Base-by-base conservation (phyloP, 2,329 filamentous ascomycete species). In the Aspergillus ustus region DNA sequence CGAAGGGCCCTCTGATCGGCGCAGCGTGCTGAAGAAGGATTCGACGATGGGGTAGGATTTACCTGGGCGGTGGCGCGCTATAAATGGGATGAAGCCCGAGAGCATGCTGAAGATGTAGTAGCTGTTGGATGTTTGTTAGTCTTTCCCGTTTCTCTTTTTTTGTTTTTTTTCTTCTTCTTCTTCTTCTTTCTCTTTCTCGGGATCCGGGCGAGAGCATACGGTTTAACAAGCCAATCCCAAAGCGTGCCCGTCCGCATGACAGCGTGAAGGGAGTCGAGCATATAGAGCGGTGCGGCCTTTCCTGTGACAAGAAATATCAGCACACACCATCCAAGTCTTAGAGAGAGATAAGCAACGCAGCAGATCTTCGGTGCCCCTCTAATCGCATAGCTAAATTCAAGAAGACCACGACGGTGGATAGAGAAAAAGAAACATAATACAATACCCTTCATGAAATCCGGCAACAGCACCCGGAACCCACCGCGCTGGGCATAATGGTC, bases 381-480 rank as follows among this genome's bases (percentile, higher is more conserved):
- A 3, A 25, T 25, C 25, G 25, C 25, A 4, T 25, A 25, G 25
- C 25, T 7, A 45, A 44, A 28, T n/a, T 44, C 3, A 55, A 2
- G 29, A 40, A 25, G 25, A 25, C n/a, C n/a, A n/a, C 25, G 25
- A 25, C 25, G 25, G 6, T 25, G 25, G 25, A 25, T 25, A 25
- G 25, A 25, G 25, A 25, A 25, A 25, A 1, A 19, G 34, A n/a
- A n/a, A n/a, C n/a, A n/a, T n/a, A n/a, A n/a, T n/a, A n/a, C n/a
- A 60, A 31, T 63, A 80, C 81, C 82, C 62, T 78, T 73, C 79
- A 87, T 86, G 57, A 87, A 85, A 59, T 87, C 84, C 0, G 85
- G 85, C n/a, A 84, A 65, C 62, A 84, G 83, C 40, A 87, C 83
- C 8, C 72, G 75, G 67, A 80, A 85, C 15, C 75, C 74, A 4